These are phyloP conservation scores for Metschnikowia peoriensis DNA, from an alignment of 805 yeast species.

Conservation along the genomic window DNA sequence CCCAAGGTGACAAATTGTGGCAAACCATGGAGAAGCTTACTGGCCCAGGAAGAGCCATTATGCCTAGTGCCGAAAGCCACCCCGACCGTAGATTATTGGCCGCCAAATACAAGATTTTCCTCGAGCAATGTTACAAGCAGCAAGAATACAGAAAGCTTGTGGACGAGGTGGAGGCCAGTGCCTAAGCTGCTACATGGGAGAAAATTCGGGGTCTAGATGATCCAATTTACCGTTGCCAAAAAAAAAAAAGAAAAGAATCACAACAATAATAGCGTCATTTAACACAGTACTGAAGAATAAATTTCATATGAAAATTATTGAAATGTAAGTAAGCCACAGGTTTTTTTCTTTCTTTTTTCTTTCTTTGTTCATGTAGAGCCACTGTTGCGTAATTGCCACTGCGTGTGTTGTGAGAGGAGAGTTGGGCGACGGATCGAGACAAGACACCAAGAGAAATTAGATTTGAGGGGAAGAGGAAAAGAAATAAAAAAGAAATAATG, in stretches of 20 bases:
- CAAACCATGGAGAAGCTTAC: constrained; percentile 80
- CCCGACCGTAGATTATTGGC: constrained; percentile 70
- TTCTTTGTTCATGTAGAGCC: background rate
- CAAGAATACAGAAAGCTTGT: constrained; percentile 71
- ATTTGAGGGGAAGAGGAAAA: too few species aligned
- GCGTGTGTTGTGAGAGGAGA: too few species aligned
- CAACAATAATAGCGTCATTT: too few species aligned
- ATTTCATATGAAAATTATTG: background rate
- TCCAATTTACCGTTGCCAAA: too few species aligned
- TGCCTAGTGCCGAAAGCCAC: constrained; percentile 56
- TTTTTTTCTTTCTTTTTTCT: too few species aligned
- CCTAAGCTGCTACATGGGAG: background rate
- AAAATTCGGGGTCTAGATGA: background rate
- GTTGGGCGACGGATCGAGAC: too few species aligned
- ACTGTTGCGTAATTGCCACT: background rate
- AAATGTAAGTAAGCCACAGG: background rate
- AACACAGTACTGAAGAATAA: background rate
- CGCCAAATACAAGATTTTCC: constrained; percentile 80
- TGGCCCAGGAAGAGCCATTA: constrained; percentile 76
- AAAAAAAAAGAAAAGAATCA: too few species aligned
- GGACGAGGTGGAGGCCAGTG: constrained; percentile 42
- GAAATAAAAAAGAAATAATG: too few species aligned
- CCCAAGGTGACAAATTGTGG: constrained; percentile 70
- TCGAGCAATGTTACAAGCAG: constrained; percentile 85
- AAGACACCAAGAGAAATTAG: too few species aligned